Evolutionary conservation across 73 alveolate species (phyloP), one percentile per base, ranked within the genome.

Genomic region (Paramecium sexaurelia): DNA sequence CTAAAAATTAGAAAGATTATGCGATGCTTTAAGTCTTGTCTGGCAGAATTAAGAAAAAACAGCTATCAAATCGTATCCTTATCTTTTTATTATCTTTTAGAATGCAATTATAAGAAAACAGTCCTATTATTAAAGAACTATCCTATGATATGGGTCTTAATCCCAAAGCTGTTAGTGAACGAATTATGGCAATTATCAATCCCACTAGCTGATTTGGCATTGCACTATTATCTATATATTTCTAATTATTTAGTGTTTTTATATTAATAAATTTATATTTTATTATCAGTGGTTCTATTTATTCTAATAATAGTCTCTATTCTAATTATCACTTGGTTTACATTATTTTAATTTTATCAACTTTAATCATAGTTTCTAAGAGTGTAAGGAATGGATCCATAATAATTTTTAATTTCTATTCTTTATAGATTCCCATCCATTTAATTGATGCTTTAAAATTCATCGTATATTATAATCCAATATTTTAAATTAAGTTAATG

Each of bases 111-210:
- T 24, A 78, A 41, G 90, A 78, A 61, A 78, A 45, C 27, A 78
- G 90, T 45, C 90, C 68, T 22, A 39, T 78, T 24, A 78, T 78
- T 41, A 78, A 39, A 78, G 90, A 78, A 17, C 26, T 78, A 22
- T 22, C 75, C 19, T 78, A 39, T 78, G 90, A 78, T 78, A 78
- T 78, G 90, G 90, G 75, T 13, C 36, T 78, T 24, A 78, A 78
- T 78, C 55, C 90, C 20, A 78, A 78, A 24, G 43, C 40, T 20
- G 90, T 78, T 0, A 78, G 90, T 22, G 90, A 78, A 10, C 43
- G 90, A 78, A 39, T 78, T 20, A 17, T 78, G 68, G 7, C 68
- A 22, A 26, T 78, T 78, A 41, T 78, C 90, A 45, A 78, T 11
- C 11, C 68, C 40, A 33, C 41, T 10, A 78, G 11, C 32, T 78